Evolutionary conservation across 2,329 filamentous ascomycete species (phyloP), one percentile per base, ranked within the genome.

Genomic region (Fusarium kyushuense): DNA sequence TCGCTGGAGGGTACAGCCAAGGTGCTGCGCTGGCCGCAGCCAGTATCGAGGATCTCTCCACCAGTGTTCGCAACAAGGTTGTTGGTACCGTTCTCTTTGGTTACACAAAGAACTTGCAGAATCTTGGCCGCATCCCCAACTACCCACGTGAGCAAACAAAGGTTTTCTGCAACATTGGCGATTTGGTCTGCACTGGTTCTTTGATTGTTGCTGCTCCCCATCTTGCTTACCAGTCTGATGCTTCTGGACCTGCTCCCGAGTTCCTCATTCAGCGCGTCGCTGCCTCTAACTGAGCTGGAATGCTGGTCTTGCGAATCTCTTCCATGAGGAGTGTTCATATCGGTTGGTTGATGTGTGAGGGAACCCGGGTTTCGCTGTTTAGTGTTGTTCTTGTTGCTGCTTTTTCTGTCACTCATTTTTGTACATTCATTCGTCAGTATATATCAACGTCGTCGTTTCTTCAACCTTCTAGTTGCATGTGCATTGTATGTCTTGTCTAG

Each of bases 21-120:
- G 83, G 82, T 16, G 77, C 79, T 3, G 82, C 82, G 1, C 77
- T 84, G 36, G 77, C 81, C n/a, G 77, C 79, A n/a, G 76, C 77
- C 45, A 73, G 80, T 4, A 72, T 84, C 30, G 71, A 76, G 17
- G 73, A 77, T 23, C 70, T 82, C n/a, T 59, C 65, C 45, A 49
- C 70, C 2, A 23, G 65, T 13, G 66, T 79, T 49, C 70, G 75
- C 35, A 57, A 77, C 38, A 75, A 81, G 72, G 72, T 82, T 65
- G 77, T 75, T 38, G 79, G 76, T 10, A 74, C 75, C 4, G 77
- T 78, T 1, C 71, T 80, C 17, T 81, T 79, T 36, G 80, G 81
- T 1, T 81, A 82, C 65, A 81, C 81, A 45, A 79, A 81, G 74
- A 82, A 83, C 72, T 56, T 75, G 23, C 81, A 83, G 68, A 80